A percentile compares a stretch with the other conserved stretches of the same genome.
These are phyloP conservation scores for Colletotrichum noveboracense DNA, from an alignment of 2,329 filamentous ascomycete genomes.

Conservation along the genomic window DNA sequence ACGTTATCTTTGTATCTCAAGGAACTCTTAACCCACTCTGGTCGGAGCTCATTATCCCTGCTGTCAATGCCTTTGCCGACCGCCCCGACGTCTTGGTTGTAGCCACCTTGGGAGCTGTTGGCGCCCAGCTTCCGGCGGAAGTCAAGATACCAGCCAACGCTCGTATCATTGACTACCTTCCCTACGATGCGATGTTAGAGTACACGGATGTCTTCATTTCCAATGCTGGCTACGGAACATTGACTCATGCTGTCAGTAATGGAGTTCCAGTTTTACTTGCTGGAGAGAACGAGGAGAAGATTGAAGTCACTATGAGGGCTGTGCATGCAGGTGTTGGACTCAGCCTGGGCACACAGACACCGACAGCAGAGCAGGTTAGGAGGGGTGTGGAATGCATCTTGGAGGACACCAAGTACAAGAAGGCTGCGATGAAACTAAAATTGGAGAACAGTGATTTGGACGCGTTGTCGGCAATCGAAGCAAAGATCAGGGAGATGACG, in stretches of 20 bases:
- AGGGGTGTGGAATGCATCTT: not conserved
- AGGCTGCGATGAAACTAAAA: conserved; percentile 6
- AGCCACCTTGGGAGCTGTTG: conserved; percentile 32
- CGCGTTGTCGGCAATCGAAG: not conserved
- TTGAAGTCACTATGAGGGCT: conserved; percentile 43
- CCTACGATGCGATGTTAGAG: conserved; percentile 52
- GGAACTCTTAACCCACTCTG: conserved; percentile 48
- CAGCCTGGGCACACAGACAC: conserved; percentile 43
- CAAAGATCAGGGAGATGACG: not conserved
- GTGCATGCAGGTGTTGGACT: conserved; percentile 49
- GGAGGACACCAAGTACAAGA: conserved; percentile 4
- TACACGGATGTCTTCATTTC: conserved; percentile 49
- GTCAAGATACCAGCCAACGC: conserved; percentile 40
- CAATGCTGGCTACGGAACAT: conserved; percentile 56
- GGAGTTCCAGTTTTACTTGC: conserved; percentile 54
- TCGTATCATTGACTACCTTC: conserved; percentile 50
- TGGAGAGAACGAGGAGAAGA: conserved; percentile 46
- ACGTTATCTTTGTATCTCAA: conserved; percentile 50
- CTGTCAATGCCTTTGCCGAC: conserved; percentile 44
- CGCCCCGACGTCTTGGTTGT: conserved; percentile 41
- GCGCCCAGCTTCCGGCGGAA: conserved; percentile 12
- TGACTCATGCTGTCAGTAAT: conserved; percentile 48
- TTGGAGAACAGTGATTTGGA: not conserved
- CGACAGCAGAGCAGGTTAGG: conserved; percentile 25
- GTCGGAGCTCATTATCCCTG: conserved; percentile 47